phyloP scores from a whole-genome alignment of 225 moss, liverwort and hornwort genomes.

The Marchantia polymorpha region DNA sequence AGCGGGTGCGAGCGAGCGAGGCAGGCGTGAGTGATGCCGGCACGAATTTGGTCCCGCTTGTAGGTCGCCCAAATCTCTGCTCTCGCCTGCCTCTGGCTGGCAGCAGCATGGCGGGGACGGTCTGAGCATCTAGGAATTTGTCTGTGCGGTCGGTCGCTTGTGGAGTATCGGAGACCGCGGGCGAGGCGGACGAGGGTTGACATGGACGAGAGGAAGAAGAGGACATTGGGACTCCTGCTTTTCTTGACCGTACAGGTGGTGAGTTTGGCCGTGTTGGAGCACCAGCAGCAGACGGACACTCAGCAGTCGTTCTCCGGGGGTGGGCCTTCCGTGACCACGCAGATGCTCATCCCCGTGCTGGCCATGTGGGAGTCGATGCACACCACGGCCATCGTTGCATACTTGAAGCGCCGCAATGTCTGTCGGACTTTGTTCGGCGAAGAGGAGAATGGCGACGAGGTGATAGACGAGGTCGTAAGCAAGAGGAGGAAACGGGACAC shows the following conservation, averaged over 20 bases:
- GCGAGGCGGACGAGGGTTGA: neutral
- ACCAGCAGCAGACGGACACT: conserved; percentile 29
- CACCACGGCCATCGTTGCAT: conserved; percentile 21
- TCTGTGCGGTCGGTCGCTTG: too few species aligned
- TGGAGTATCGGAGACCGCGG: too few species aligned
- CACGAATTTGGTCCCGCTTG: too few species aligned
- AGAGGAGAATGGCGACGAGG: conserved; percentile 17
- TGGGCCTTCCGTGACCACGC: conserved; percentile 22
- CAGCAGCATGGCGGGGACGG: too few species aligned
- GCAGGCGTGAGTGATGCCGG: too few species aligned
- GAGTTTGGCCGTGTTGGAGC: conserved; percentile 30
- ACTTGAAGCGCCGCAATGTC: conserved; percentile 19
- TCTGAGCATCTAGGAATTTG: too few species aligned
- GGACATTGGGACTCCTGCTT: conserved; percentile 21
- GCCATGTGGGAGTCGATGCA: conserved; percentile 36
- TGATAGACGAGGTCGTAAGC: neutral
- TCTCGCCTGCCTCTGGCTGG: too few species aligned
- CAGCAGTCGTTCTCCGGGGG: conserved; percentile 19
- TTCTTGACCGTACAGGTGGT: conserved; percentile 32
- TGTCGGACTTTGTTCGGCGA: conserved; percentile 21
- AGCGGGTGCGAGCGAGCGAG: too few species aligned
- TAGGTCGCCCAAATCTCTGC: too few species aligned
- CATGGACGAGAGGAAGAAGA: conserved; percentile 26
- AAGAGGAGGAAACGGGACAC: conserved; percentile 22
- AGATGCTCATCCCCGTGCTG: conserved; percentile 33